Conservation (phyloP, 2,329 filamentous ascomycete species). For the Aspergillus awamori region DNA sequence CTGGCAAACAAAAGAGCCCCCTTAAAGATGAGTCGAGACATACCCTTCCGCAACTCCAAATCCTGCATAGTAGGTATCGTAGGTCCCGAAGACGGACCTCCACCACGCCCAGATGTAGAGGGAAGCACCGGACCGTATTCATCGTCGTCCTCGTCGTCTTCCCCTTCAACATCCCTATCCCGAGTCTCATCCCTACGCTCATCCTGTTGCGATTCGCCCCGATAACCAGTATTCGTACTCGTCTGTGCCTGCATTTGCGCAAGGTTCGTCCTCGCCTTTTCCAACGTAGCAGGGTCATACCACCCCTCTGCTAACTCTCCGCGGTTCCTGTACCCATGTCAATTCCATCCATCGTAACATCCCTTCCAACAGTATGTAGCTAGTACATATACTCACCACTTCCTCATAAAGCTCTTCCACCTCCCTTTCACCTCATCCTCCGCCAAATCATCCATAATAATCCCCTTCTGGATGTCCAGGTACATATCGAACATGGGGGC, state of each 20-base stretch:
- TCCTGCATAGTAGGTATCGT: slow-evolving; percentile 74
- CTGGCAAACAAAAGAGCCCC: background rate
- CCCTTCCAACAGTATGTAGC: too few relatives aligned
- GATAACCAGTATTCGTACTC: background rate
- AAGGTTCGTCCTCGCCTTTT: slow-evolving; percentile 49
- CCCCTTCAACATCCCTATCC: background rate
- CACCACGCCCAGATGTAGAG: slow-evolving; percentile 16
- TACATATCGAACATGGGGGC: slow-evolving; percentile 79
- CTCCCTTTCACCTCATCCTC: slow-evolving; percentile 77
- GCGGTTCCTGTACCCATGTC: slow-evolving; percentile 67
- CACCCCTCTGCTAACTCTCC: slow-evolving; percentile 85
- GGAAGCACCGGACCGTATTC: slow-evolving; percentile 62
- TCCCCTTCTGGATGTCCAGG: slow-evolving; percentile 82
- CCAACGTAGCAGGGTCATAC: slow-evolving; percentile 80
- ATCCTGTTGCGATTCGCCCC: slow-evolving; percentile 27
- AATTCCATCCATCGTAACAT: background rate
- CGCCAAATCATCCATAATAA: slow-evolving; percentile 68
- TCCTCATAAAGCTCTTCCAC: slow-evolving; percentile 90
- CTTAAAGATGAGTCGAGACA: background rate
- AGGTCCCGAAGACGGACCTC: slow-evolving; percentile 50
- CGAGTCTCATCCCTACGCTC: slow-evolving; percentile 19
- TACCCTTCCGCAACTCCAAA: slow-evolving; percentile 61
- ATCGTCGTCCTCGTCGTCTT: slow-evolving; percentile 60
- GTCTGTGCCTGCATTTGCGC: slow-evolving; percentile 12
- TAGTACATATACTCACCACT: slow-evolving; percentile 60